A percentile compares a stretch with the other conserved stretches of the same genome.
Conservation (phyloP, 2,329 filamentous ascomycete species). For the Diaporthe citri region DNA sequence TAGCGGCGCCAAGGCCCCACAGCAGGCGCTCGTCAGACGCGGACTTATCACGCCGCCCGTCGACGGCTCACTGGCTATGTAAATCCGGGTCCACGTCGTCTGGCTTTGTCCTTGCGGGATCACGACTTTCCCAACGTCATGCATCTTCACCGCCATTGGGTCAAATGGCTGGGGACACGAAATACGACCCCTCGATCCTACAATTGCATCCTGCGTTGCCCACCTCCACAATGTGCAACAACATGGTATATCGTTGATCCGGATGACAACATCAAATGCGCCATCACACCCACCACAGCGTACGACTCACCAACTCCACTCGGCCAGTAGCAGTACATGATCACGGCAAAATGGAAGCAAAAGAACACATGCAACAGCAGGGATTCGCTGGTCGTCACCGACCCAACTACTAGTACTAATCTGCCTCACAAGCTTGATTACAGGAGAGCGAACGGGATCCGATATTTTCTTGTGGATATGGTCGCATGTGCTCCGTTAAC, state of each 20-base stretch:
- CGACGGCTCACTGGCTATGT: conserved; percentile 12
- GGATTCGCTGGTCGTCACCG: conserved; percentile 26
- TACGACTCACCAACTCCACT: not conserved
- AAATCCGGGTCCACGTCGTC: conserved; percentile 16
- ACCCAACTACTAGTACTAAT: conserved; percentile 35
- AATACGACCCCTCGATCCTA: not conserved
- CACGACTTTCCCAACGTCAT: not conserved
- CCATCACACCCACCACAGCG: not conserved
- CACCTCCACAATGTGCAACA: not conserved
- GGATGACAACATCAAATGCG: not conserved
- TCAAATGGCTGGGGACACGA: not conserved
- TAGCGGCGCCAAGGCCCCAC: conserved; percentile 25
- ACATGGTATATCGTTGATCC: conserved; percentile 12
- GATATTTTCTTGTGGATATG: conserved; percentile 26
- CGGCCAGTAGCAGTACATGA: not conserved
- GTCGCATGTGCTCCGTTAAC: conserved; percentile 9
- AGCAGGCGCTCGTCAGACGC: conserved; percentile 3
- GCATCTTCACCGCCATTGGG: conserved; percentile 7
- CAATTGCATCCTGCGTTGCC: not conserved
- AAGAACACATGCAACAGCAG: conserved; percentile 25
- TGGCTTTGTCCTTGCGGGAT: not conserved
- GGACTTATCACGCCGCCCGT: conserved; percentile 17
- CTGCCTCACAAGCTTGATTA: conserved; percentile 29
- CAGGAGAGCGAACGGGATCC: conserved; percentile 26
- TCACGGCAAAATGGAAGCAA: not conserved